Evolutionary conservation across 23 red algal species (phyloP).

Genomic region (Gracilaria caudata): DNA sequence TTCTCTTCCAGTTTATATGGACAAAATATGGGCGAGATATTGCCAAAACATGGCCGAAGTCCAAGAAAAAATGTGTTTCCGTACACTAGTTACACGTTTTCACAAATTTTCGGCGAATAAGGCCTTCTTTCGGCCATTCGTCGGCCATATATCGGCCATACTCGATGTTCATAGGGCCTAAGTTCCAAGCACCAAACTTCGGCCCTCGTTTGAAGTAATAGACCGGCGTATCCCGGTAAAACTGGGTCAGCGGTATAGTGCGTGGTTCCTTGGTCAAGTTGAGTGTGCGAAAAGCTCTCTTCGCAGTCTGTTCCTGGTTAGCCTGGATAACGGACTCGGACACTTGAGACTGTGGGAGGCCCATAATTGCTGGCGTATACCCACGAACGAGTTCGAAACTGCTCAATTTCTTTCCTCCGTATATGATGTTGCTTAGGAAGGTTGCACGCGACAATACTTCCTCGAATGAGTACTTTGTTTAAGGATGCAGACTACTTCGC

Average conservation of each 20-base stretch:
- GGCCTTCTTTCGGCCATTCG: too few relatives aligned
- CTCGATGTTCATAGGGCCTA: too few relatives aligned
- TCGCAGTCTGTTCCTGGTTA: conserved; percentile 19
- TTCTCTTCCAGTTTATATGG: too few relatives aligned
- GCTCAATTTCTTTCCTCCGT: conserved; percentile 18
- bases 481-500: too few relatives aligned
- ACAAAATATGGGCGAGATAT: too few relatives aligned
- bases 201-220: conserved; percentile 37
- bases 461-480: too few relatives aligned
- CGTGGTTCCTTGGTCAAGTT: neutral
- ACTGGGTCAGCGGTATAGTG: neutral
- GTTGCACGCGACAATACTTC: conserved; percentile 36
- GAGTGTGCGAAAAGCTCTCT: neutral
- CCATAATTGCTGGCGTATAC: conserved; percentile 9
- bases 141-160: too few relatives aligned
- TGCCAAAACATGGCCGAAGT: too few relatives aligned
- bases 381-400: conserved; percentile 44
- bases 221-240: neutral
- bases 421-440: conserved; percentile 37
- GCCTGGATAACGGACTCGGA: neutral
- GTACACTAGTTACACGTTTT: too few relatives aligned
- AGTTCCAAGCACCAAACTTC: conserved; percentile 29
- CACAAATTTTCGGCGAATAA: too few relatives aligned
- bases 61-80: too few relatives aligned
- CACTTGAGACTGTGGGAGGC: conserved; percentile 13